A percentile compares a stretch with the other conserved stretches of the same genome.
phyloP scores from a whole-genome alignment of 73 alveolate genomes.

The Uronychia binucleata region DNA sequence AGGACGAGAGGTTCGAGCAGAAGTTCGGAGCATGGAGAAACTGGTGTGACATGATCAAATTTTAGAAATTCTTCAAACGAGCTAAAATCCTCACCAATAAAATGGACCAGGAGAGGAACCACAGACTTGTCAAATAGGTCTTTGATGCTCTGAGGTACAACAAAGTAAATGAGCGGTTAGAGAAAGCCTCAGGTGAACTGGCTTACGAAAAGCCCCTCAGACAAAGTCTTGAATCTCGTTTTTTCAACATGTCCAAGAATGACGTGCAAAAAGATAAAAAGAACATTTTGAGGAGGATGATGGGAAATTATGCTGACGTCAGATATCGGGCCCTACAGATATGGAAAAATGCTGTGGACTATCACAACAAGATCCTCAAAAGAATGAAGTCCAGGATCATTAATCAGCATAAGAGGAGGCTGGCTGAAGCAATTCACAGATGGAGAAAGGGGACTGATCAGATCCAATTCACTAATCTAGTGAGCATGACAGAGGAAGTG shows the following conservation, averaged over 20 bases:
- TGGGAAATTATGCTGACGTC: slow-evolving; percentile 37
- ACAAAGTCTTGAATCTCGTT: slow-evolving; percentile 36
- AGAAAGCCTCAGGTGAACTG: slow-evolving; percentile 26
- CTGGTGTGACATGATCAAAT: slow-evolving; percentile 44
- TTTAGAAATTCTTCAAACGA: slow-evolving; percentile 39
- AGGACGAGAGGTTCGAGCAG: slow-evolving; percentile 11
- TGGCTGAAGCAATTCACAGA: slow-evolving; percentile 25
- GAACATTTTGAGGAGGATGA: slow-evolving; percentile 20
- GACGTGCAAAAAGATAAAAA: slow-evolving; percentile 24
- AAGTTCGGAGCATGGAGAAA: slow-evolving; percentile 61
- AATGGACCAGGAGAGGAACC: slow-evolving; percentile 19
- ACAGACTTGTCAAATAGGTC: slow-evolving; percentile 38
- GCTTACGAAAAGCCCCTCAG: slow-evolving; percentile 42
- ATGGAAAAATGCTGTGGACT: slow-evolving; percentile 45
- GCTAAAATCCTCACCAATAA: slow-evolving; percentile 25
- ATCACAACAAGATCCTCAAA: slow-evolving; percentile 30
- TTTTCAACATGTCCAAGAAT: slow-evolving; percentile 11
- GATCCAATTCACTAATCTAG: slow-evolving; percentile 19
- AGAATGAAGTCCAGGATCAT: slow-evolving; percentile 39
- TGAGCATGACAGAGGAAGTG: slow-evolving; percentile 37
- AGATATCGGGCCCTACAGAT: slow-evolving; percentile 34
- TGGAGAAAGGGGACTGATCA: slow-evolving; percentile 42
- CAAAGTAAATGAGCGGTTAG: slow-evolving; percentile 21
- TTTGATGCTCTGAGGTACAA: slow-evolving; percentile 52
- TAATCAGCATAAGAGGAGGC: slow-evolving; percentile 29